A percentile compares a stretch with the other conserved stretches of the same genome.
These are phyloP conservation scores for Tetraselmis chui DNA, from an alignment of 139 green algal species.

Conservation along the genomic window DNA sequence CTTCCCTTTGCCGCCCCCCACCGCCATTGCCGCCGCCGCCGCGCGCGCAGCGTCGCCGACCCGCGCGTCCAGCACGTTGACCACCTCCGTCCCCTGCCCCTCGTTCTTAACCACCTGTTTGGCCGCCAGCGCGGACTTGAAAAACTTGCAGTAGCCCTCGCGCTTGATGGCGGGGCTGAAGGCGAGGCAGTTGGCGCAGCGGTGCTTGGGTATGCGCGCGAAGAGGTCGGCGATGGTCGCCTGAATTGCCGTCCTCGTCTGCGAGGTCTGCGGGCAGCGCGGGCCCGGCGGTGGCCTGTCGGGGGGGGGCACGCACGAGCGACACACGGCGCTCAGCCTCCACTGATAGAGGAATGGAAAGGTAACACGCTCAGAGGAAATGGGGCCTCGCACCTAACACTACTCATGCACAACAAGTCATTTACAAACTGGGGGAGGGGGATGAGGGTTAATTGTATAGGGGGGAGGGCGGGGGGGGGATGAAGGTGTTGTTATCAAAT, in stretches of 20 bases:
- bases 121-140: slow-evolving; percentile 38
- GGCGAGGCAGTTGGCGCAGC: slow-evolving; percentile 80
- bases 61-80: slow-evolving; percentile 15
- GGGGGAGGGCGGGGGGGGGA: too few species aligned
- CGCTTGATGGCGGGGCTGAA: slow-evolving; percentile 42
- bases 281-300: too few species aligned
- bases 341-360: too few species aligned
- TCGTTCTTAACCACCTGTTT: slow-evolving; percentile 44
- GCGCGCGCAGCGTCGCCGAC: not conserved
- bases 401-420: too few species aligned
- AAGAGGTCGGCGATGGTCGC: slow-evolving; percentile 68
- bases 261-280: slow-evolving; percentile 12
- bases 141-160: slow-evolving; percentile 60
- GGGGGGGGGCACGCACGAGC: too few species aligned
- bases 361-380: too few species aligned
- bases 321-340: too few species aligned
- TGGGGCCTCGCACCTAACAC: too few species aligned
- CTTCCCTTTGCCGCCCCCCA: slow-evolving; percentile 15
- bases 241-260: slow-evolving; percentile 23
- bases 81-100: slow-evolving; percentile 31
- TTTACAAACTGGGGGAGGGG: too few species aligned
- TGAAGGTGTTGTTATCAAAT: too few species aligned
- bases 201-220: slow-evolving; percentile 35
- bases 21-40: slow-evolving; percentile 5
- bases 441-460: too few species aligned